Evolutionary conservation across 768 basidiomycete species (phyloP), one percentile per base, ranked within the genome.

Genomic region (Mycena maculata): DNA sequence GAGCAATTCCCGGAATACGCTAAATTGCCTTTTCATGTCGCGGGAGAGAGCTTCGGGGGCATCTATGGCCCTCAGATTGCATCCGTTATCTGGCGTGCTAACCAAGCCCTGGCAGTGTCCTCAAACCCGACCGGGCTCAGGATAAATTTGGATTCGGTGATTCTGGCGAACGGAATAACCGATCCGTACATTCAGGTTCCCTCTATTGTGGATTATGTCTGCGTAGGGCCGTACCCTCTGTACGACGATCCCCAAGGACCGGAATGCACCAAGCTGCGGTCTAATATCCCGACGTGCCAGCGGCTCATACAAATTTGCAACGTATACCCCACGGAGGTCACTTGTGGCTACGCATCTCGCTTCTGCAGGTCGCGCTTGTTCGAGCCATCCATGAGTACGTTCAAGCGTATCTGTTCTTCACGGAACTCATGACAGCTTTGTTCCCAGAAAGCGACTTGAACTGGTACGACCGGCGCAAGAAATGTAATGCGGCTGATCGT

Each of bases 91-190:
- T 76, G 85, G 81, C 76, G 77, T 50, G 72, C 82, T 65, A 86
- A 84, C 75, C 74, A 75, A 64, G 71, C 73, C 47, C 28, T 64
- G 18, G 42, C 50, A 12, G 31, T 61, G 45, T 65, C 68, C 13
- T 65, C 77, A 13, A 73, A 67, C 4, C 60, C 80, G 4, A 74
- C 74, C 27, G 45, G 60, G 15, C 63, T 50, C 28, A 53, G 69
- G 27, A 75, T 86, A 62, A 83, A 83, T 70, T 77, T 86, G 50
- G 78, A 75, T 55, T 83, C 82, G 1, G 75, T 88, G 52, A 76
- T 87, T 62, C 84, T 87, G 64, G 86, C 84, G 27, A 86, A 84
- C 68, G 85, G 78, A n/a, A 72, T 83, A 7, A 82, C 83, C 0
- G 80, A 84, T 54, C 83, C 85, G 12, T 74, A 76, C 60, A 78